Percentiles rank a stretch among this genome's conserved stretches.
These are phyloP conservation scores for Trichocladium antarcticum DNA, from an alignment of 495 filamentous ascomycete species.

Conservation along the genomic window DNA sequence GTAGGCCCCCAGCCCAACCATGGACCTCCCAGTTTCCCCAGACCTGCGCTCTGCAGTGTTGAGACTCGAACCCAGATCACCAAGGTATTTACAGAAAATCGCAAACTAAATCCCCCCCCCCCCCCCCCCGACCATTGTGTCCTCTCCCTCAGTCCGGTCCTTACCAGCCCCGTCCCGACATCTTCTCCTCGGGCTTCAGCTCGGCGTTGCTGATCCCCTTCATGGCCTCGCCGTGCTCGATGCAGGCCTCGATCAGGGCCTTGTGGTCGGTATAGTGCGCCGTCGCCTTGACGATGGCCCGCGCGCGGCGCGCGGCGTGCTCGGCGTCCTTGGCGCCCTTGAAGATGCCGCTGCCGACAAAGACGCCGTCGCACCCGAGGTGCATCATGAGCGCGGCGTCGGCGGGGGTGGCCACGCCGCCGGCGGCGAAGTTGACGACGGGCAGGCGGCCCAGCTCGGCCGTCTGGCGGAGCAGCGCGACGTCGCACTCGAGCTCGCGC, in stretches of 20 bases:
- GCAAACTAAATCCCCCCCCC: background rate
- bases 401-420: slow-evolving; percentile 88
- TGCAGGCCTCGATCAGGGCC: slow-evolving; percentile 75
- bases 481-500: slow-evolving; percentile 67
- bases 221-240: slow-evolving; percentile 89
- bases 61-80: slow-evolving; percentile 5
- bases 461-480: slow-evolving; percentile 68
- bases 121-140: background rate
- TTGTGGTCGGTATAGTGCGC: slow-evolving; percentile 81
- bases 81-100: background rate
- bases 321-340: slow-evolving; percentile 56
- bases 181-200: slow-evolving; percentile 64
- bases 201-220: slow-evolving; percentile 75
- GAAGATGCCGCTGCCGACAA: slow-evolving; percentile 95
- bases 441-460: slow-evolving; percentile 80
- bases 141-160: no score
- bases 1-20: background rate
- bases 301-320: slow-evolving; percentile 73
- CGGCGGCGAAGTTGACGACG: slow-evolving; percentile 98
- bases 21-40: background rate
- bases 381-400: slow-evolving; percentile 99
- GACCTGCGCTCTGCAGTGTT: slow-evolving; percentile 3
- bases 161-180: slow-evolving; percentile 85
- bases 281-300: slow-evolving; percentile 88
- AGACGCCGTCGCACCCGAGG: slow-evolving; percentile 93